Base-by-base conservation (phyloP, 805 yeast species). In the Zygoascus ofunaensis region DNA sequence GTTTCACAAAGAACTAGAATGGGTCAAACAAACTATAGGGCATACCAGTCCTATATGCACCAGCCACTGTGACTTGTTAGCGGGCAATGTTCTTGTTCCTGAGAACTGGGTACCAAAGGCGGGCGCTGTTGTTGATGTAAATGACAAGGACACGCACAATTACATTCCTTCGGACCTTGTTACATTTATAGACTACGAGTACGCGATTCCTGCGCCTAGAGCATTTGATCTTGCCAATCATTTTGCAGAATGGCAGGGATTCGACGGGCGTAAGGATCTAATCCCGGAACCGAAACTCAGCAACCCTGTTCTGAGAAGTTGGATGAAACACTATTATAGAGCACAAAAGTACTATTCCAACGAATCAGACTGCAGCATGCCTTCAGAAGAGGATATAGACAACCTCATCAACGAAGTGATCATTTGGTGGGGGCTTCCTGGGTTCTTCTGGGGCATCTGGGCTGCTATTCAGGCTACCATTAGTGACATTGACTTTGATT, bases 191-290 rank as follows among this genome's bases (percentile, higher is more conserved):
- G 98, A 92, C 61, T 92, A 92, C 61, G 98, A 92, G 65, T 92
- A 90, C 61, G 79, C 95, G 1, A 97, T 95, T 3, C 80, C 95
- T 8, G 90, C 89, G 55, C 72, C 81, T 35, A 86, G 95, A 2
- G 95, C 94, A 1, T 87, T 73, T 59, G 98, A 92, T 61, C 74
- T 92, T 42, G 94, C 92, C 10, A 89, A 92, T 62, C 98, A 92
- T 66, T 84, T 92, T 53, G 74, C 83, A 55, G 98, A 90, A 67
- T 90, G 98, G 98, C 92, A 82, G 58, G 92, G 92, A 2, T 82
- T 81, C 53, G 77, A 79, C 49, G 83, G 92, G 58, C 78, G 79
- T 51, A 69, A 73, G 20, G 59, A 68, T 10, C 72, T 72, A 5
- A 79, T 82, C 34, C 87, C 87, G 0, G 55, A 59, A 5, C 82